These are phyloP conservation scores for Acanthamoeba royreba DNA, from an alignment of 208 protist species.

Conservation along the genomic window DNA sequence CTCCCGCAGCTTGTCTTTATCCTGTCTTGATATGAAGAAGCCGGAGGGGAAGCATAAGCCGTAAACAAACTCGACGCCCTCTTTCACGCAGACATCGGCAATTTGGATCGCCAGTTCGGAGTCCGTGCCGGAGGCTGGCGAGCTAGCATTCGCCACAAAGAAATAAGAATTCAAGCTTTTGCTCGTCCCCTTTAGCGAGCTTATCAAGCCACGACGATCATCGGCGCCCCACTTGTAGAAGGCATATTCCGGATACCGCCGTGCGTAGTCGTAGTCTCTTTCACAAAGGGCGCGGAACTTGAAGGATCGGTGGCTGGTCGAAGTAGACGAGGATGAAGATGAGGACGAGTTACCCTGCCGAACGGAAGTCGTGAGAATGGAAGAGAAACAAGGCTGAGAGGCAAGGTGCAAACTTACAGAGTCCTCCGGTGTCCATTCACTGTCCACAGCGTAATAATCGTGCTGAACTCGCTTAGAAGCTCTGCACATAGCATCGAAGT, in stretches of 20 bases:
- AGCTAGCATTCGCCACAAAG: neutral
- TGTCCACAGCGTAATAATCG: neutral
- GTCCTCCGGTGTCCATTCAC: neutral
- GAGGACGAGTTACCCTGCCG: neutral
- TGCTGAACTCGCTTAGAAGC: neutral
- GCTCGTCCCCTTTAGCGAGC: neutral
- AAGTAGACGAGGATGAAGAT: neutral
- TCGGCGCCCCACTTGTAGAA: neutral
- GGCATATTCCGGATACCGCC: neutral
- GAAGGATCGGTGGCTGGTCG: neutral
- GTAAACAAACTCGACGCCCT: neutral
- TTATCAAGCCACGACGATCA: neutral
- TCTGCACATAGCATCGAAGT: neutral
- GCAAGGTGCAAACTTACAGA: neutral
- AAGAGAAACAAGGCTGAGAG: neutral
- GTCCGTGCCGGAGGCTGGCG: neutral
- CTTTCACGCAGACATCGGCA: neutral
- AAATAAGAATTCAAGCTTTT: neutral
- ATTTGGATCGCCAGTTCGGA: neutral
- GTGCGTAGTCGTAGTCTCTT: neutral
- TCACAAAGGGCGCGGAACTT: slow-evolving; percentile 4
- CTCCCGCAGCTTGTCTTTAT: neutral
- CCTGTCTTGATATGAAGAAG: neutral
- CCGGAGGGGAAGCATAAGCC: neutral
- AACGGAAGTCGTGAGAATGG: no score